Percentiles rank a stretch among this genome's conserved stretches.
These are phyloP conservation scores for Alternaria alternata DNA, from an alignment of 2,329 filamentous ascomycete genomes.

Conservation along the genomic window DNA sequence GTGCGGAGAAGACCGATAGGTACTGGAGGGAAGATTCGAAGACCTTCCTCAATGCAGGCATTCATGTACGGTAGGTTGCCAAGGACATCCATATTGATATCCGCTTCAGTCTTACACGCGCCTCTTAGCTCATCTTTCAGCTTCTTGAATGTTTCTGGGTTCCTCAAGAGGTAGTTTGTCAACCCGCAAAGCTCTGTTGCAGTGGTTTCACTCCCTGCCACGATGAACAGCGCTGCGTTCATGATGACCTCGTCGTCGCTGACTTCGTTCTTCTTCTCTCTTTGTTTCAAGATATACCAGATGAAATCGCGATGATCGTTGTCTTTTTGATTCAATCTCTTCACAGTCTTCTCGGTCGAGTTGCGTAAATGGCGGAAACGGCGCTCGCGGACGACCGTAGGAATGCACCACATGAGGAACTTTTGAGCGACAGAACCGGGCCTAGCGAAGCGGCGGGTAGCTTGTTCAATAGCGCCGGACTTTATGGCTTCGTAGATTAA, in stretches of 20 bases:
- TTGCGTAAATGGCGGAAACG: conserved; percentile 39
- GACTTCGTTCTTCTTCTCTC: conserved; percentile 46
- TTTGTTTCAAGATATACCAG: conserved; percentile 46
- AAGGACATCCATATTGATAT: conserved; percentile 46
- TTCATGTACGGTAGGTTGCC: conserved; percentile 51
- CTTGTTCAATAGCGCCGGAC: conserved; percentile 42
- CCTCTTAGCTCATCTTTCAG: conserved; percentile 38
- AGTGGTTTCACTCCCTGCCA: conserved; percentile 47
- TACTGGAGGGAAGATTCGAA: conserved; percentile 58
- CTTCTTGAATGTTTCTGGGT: conserved; percentile 33
- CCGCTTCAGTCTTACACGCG: conserved; percentile 37
- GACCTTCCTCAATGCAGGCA: conserved; percentile 57
- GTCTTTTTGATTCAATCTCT: conserved; percentile 39
- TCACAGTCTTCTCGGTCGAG: conserved; percentile 42
- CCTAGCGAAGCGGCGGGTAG: conserved; percentile 38
- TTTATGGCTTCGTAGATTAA: conserved; percentile 48
- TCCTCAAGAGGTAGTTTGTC: conserved; percentile 40
- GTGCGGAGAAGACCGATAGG: conserved; percentile 52
- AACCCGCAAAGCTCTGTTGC: conserved; percentile 45
- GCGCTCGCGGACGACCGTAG: conserved; percentile 35
- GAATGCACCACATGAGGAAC: conserved; percentile 43
- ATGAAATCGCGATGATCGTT: conserved; percentile 47
- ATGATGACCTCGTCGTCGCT: conserved; percentile 44
- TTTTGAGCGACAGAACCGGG: conserved; percentile 34
- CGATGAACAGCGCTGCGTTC: conserved; percentile 44